Evolutionary conservation across 257 asterid genomes (phyloP).

Genomic region (Solanum chaucha): DNA sequence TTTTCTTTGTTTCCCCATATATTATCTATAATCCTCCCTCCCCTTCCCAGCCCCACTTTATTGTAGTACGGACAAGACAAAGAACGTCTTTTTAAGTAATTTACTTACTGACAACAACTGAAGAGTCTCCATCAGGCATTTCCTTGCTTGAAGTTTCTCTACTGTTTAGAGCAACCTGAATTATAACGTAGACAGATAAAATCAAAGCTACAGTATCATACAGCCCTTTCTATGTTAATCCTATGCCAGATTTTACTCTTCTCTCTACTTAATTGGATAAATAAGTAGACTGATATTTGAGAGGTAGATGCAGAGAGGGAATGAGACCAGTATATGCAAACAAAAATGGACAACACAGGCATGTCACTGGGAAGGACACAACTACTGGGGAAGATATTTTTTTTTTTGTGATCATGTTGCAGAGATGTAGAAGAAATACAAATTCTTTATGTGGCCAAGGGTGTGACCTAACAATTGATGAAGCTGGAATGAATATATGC

Average conservation of each 20-base stretch:
- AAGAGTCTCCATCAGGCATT: constrained; percentile 26
- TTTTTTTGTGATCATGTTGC: background rate
- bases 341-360: background rate
- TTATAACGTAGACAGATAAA: background rate
- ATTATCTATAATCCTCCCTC: background rate
- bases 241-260: background rate
- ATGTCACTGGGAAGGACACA: background rate
- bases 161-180: constrained; percentile 39
- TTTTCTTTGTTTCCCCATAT: background rate
- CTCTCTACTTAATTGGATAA: background rate
- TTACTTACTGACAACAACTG: constrained; percentile 46
- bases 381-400: background rate
- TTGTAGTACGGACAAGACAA: background rate
- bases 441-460: background rate
- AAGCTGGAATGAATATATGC: background rate
- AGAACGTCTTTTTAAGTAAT: constrained; percentile 2
- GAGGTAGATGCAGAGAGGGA: background rate
- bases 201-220: background rate
- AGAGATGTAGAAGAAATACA: background rate
- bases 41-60: background rate
- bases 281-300: background rate
- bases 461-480: background rate
- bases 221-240: background rate
- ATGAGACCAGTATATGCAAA: background rate
- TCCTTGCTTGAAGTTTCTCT: constrained; percentile 31